Percentiles rank a stretch among this genome's conserved stretches.
Evolutionary conservation across 2,329 filamentous ascomycete species (phyloP).

Genomic region (Falciphora oryzae): DNA sequence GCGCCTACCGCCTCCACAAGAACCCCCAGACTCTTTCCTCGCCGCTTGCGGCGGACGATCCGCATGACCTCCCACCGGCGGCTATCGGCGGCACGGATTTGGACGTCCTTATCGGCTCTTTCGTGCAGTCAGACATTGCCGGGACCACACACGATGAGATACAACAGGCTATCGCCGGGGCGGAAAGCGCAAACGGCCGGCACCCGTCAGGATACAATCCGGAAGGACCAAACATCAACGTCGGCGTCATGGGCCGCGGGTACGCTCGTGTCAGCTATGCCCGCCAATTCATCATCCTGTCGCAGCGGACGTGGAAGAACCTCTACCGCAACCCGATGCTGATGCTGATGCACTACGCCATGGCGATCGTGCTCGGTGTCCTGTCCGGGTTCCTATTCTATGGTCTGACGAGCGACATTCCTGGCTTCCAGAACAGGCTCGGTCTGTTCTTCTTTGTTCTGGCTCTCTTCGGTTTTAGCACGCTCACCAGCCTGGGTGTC

Average conservation of each 20-base stretch:
- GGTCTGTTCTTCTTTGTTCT: conserved; percentile 97
- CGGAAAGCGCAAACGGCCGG: conserved; percentile 60
- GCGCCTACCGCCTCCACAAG: conserved; percentile 45
- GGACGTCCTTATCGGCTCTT: conserved; percentile 72
- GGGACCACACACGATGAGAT: conserved; percentile 73
- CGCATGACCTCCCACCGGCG: conserved; percentile 53
- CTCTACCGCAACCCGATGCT: conserved; percentile 95
- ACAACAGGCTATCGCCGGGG: conserved; percentile 56
- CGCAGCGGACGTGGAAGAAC: conserved; percentile 90
- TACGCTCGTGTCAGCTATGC: conserved; percentile 76
- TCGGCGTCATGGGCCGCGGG: conserved; percentile 63
- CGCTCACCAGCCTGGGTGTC: conserved; percentile 85
- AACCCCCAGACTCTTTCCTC: conserved; percentile 37
- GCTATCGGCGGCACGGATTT: conserved; percentile 68
- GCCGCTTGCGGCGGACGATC: conserved; percentile 63
- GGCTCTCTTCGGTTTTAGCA: conserved; percentile 94
- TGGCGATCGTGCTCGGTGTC: conserved; percentile 88
- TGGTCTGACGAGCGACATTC: conserved; percentile 89
- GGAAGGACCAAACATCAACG: conserved; percentile 42
- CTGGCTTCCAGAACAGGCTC: conserved; percentile 94
- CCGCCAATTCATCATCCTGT: conserved; percentile 84
- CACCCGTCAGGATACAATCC: conserved; percentile 43
- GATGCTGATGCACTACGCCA: conserved; percentile 98
- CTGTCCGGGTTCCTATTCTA: conserved; percentile 96
- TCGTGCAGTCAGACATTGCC: conserved; percentile 72